Evolutionary conservation across 139 green algal genomes (phyloP), one percentile per base, ranked within the genome.

Genomic region (Nannochloris sp.): DNA sequence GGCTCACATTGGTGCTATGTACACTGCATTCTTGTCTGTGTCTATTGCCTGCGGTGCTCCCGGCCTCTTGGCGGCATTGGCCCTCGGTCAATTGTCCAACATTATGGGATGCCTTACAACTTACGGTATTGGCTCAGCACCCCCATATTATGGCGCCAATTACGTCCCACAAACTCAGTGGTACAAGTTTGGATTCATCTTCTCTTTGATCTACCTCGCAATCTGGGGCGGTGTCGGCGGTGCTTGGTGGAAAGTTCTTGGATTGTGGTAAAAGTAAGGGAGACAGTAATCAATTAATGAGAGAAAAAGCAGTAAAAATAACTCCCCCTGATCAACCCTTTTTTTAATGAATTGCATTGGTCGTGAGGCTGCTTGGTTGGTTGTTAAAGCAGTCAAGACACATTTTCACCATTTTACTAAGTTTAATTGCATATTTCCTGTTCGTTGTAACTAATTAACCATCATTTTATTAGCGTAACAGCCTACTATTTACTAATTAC

Each of bases 1-100:
- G 45, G 95, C 95, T 9, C 95, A 99, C 85, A 99, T 99, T 63
- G 95, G 95, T 38, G 95, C 95, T 60, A 99, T 99, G 95, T 99
- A 98, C 88, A 97, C 93, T 2, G 95, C 94, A 47, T 99, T 99
- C 84, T 79, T 99, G 60, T 95, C 87, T 0, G 95, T 99, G 19
- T 80, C 90, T 54, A 88, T 89, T 19, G 93, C 95, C 8, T 95
- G 88, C 73, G 93, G 77, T 77, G 81, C 94, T 25, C 82, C 94
- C 59, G 65, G 82, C 75, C 10, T 79, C 32, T 19, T 81, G 39
- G 73, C 73, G 9, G 73, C 73, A 5, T 45, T 80, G 6, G 61
- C 61, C 8, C 67, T 80, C 42, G 73, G 70, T 25, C 94, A 97
- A 73, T 81, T 99, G 57, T 96, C 85, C 75, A 97, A 98, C 81